Evolutionary conservation across 164 flowering plant species (phyloP), one percentile per base, ranked within the genome.

Genomic region (Protea cynaroides): DNA sequence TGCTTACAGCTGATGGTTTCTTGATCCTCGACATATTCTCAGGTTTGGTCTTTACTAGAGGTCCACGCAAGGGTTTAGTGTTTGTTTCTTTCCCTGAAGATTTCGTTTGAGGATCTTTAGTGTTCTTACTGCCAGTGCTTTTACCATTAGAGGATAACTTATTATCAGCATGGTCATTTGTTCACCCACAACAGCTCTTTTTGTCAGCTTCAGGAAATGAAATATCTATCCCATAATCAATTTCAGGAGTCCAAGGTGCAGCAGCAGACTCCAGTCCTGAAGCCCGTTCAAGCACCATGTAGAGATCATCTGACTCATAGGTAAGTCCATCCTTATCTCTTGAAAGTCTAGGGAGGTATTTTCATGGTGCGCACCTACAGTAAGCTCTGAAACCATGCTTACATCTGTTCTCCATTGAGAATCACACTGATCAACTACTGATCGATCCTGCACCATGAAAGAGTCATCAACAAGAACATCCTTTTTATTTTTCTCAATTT

Each of bases 221-320:
- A 44, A 69, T 54, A 43, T 72, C 69, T 36, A 66, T 76, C 53
- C 56, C 83, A 71, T 75, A 86, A 66, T 86, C 84, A 63, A 87
- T 76, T 72, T 86, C 95, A 44, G 88, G 88, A 62, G 80, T 84
- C 96, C 98, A 88, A 29, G 88, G 73, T 34, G 80, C 64, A 10
- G 55, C 58, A 47, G 58, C 49, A 52, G 77, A 75, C 56, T 81
- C 91, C 22, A 44, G 56, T 25, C 69, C 73, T 50, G 79, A 68
- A 68, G 79, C 83, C 13, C 87, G 88, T 17, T 79, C 88, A 58
- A 81, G 86, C 64, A 89, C 72, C 96, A 92, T 88, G 78, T 68
- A 84, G 43, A 92, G 87, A 65, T 89, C 97, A 75, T 86, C 86
- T 40, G 98, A 95, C 67, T 92, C 98, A 68, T 67, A 65, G 23